Evolutionary conservation across 2,329 filamentous ascomycete genomes (phyloP).

Genomic region (Penicillium olsonii): DNA sequence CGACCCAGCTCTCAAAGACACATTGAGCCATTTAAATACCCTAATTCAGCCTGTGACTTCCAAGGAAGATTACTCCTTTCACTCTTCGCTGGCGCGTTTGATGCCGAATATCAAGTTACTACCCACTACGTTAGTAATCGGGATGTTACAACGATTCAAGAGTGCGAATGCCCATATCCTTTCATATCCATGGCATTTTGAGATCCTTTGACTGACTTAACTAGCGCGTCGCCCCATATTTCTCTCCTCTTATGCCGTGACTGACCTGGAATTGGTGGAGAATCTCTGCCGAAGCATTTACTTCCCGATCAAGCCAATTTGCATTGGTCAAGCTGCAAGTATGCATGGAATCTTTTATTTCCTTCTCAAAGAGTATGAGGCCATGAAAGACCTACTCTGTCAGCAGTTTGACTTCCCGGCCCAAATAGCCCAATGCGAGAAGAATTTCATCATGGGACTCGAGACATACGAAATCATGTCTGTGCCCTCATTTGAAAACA

Average conservation of each 20-base stretch:
- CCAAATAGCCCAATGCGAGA: slow-evolving; percentile 10
- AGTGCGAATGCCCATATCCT: background rate
- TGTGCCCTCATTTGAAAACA: slow-evolving; percentile 28
- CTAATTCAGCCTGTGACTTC: background rate
- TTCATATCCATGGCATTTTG: background rate
- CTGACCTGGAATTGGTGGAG: slow-evolving; percentile 19
- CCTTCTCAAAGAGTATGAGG: slow-evolving; percentile 23
- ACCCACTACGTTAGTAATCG: slow-evolving; percentile 3
- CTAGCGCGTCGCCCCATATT: slow-evolving; percentile 19
- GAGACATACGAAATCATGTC: slow-evolving; percentile 27
- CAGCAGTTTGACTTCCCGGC: slow-evolving; percentile 16
- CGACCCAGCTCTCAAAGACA: slow-evolving; percentile 5
- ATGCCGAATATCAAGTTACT: slow-evolving; percentile 3
- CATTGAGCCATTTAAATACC: slow-evolving; percentile 2
- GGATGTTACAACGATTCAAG: slow-evolving; percentile 6
- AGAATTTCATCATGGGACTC: slow-evolving; percentile 18
- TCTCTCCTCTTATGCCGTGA: slow-evolving; percentile 20
- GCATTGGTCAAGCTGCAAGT: slow-evolving; percentile 14
- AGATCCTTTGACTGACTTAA: background rate
- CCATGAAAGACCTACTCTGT: slow-evolving; percentile 10
- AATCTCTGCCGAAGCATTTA: slow-evolving; percentile 22
- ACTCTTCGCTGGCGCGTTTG: slow-evolving; percentile 8
- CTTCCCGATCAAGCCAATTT: slow-evolving; percentile 17
- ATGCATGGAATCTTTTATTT: slow-evolving; percentile 21
- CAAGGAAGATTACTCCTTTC: background rate